Base-by-base conservation (phyloP, 1,284 basidiomycete genomes). In the Hymenochaete sp. region DNA sequence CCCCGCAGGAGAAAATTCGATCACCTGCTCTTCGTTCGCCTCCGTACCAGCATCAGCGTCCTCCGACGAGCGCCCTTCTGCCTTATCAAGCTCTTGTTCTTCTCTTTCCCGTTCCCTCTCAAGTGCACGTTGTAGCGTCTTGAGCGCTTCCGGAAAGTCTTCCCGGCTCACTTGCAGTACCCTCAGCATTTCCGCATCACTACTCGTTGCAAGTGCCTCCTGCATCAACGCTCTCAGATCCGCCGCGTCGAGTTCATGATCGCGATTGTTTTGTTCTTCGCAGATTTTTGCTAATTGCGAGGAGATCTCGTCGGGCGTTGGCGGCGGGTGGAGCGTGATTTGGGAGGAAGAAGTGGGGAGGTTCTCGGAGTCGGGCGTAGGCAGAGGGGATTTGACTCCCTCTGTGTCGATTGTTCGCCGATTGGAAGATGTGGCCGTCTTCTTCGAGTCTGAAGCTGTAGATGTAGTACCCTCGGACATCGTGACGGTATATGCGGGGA, bases 121-220 rank as follows among this genome's bases (percentile, higher is more conserved):
- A 27, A 85, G 63, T 16, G 76, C 78, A 21, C 84, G 64, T 59
- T 84, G 81, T 11, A 88, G 67, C 3, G 84, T 80, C 64, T 84
- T 84, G 57, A 85, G 75, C 14, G 83, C 83, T 59, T 88, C 85
- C 0, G 81, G 79, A 67, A 86, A 80, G 60, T 87, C 81, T 38
- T 76, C 72, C 49, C 72, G 67, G 27, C 71, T 70, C 16, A 84
- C 71, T 53, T 82, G 77, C 47, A 87, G 63, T 7, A 79, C 67
- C 28, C 69, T 64, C 25, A 83, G 62, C 68, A 88, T 77, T 53
- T 77, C 74, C 11, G 67, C 71, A 55, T 88, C 84, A 55, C 63
- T 77, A 35, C 68, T 70, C 4, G 72, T 68, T 40, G 71, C 62
- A 38, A 87, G 58, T 6, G 80, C 80, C 3, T 61, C 61, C 2